A percentile compares a stretch with the other conserved stretches of the same genome.
Conservation (phyloP, 129 eudicot genomes). For the Silybum marianum region DNA sequence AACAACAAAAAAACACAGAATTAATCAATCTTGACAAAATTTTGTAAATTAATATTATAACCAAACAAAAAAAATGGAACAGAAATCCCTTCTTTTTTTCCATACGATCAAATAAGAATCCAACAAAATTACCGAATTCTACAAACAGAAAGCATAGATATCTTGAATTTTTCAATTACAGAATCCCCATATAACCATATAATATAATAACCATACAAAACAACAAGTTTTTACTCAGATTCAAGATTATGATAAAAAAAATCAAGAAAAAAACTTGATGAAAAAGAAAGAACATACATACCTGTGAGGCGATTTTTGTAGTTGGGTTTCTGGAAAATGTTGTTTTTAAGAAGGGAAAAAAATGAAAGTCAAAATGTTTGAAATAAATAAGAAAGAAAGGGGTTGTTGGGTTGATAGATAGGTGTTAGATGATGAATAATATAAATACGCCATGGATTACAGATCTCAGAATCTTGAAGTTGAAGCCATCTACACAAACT, state of each 20-base stretch:
- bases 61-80: neutral
- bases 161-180: conserved; percentile 5
- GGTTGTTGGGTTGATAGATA: conserved; percentile 27
- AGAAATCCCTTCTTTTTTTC: neutral
- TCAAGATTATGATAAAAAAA: neutral
- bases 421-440: conserved; percentile 19
- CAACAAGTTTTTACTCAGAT: neutral
- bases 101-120: neutral
- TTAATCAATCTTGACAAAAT: neutral
- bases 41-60: no score
- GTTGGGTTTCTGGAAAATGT: neutral
- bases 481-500: no score
- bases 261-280: neutral
- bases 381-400: conserved; percentile 9
- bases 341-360: conserved; percentile 4
- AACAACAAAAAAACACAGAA: neutral
- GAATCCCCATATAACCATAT: neutral
- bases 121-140: neutral
- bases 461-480: no score
- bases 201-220: neutral
- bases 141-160: neutral
- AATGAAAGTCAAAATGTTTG: conserved; percentile 8
- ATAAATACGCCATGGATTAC: conserved; percentile 46
- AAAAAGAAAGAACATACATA: conserved; percentile 2
- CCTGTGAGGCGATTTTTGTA: conserved; percentile 8